Evolutionary conservation across 1,139 yeast genomes (phyloP).

Genomic region (Hyphopichia pseudoburtonii): DNA sequence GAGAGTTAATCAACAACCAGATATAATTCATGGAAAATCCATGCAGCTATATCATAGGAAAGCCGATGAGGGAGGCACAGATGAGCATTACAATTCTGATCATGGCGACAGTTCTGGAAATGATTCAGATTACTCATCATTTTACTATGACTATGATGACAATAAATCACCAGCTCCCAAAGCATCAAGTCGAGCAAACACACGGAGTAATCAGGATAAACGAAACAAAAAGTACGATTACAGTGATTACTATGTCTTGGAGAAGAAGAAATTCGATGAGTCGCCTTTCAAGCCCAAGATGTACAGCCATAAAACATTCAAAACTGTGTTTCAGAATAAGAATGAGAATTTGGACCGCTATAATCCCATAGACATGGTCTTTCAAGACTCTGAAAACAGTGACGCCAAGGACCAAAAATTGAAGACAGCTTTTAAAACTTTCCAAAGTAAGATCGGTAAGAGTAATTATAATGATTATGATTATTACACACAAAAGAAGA

Average conservation of each 20-base stretch:
- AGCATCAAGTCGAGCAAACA: background rate
- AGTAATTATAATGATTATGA: conserved; percentile 38
- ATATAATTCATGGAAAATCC: conserved; percentile 4
- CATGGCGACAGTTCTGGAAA: background rate
- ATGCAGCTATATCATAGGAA: background rate
- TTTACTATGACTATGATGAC: conserved; percentile 2
- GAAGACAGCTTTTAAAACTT: conserved; percentile 26
- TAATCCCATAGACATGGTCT: conserved; percentile 45
- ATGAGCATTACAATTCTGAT: background rate
- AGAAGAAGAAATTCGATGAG: conserved; percentile 34
- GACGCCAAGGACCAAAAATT: conserved; percentile 22
- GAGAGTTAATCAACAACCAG: background rate
- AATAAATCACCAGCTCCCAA: background rate
- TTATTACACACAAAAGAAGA: conserved; percentile 28
- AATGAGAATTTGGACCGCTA: conserved; percentile 31
- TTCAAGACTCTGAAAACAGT: conserved; percentile 25
- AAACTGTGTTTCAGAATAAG: conserved; percentile 37
- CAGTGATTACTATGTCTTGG: conserved; percentile 39
- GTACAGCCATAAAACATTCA: conserved; percentile 44
- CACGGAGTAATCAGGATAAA: background rate
- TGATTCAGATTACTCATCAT: conserved; percentile 3
- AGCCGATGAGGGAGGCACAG: background rate
- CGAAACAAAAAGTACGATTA: conserved; percentile 7
- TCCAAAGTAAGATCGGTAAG: conserved; percentile 31
- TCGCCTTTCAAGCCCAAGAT: conserved; percentile 36